Conservation (phyloP, 257 asterid species). For the Solanum corneliomulleri region DNA sequence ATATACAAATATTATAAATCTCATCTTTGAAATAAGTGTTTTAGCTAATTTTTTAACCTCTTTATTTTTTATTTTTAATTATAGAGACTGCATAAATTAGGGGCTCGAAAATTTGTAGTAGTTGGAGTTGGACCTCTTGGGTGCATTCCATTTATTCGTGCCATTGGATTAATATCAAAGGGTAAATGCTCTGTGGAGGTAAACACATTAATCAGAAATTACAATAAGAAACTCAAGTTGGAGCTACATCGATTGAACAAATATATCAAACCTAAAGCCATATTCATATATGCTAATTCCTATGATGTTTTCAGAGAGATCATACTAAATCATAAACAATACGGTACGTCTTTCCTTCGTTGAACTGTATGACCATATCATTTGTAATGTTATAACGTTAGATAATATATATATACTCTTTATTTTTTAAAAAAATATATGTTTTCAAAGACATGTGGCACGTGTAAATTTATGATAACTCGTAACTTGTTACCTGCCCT, state of each 20-base stretch:
- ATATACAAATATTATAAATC: not conserved
- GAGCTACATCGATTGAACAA: slow-evolving; percentile 16
- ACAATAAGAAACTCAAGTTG: slow-evolving; percentile 23
- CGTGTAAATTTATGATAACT: too few species aligned
- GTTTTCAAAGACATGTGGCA: not conserved
- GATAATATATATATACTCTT: not conserved
- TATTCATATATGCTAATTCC: slow-evolving; percentile 34
- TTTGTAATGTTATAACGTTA: not conserved
- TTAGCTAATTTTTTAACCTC: not conserved
- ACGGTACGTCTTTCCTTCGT: slow-evolving; percentile 10
- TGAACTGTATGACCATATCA: not conserved
- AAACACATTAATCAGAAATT: slow-evolving; percentile 19
- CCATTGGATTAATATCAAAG: slow-evolving; percentile 16
- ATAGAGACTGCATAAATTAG: slow-evolving; percentile 26
- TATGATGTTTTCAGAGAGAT: slow-evolving; percentile 29
- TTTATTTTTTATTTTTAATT: not conserved
- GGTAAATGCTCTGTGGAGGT: slow-evolving; percentile 27
- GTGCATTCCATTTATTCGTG: slow-evolving; percentile 43
- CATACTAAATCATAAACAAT: slow-evolving; percentile 5
- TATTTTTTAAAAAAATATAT: not conserved
- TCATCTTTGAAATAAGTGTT: not conserved
- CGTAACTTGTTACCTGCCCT: not conserved
- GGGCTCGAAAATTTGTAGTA: slow-evolving; percentile 37
- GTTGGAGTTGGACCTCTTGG: slow-evolving; percentile 49
- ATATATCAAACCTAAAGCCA: slow-evolving; percentile 11